Conservation (phyloP, 495 filamentous ascomycete genomes). For the Trichoderma asperelloides region DNA sequence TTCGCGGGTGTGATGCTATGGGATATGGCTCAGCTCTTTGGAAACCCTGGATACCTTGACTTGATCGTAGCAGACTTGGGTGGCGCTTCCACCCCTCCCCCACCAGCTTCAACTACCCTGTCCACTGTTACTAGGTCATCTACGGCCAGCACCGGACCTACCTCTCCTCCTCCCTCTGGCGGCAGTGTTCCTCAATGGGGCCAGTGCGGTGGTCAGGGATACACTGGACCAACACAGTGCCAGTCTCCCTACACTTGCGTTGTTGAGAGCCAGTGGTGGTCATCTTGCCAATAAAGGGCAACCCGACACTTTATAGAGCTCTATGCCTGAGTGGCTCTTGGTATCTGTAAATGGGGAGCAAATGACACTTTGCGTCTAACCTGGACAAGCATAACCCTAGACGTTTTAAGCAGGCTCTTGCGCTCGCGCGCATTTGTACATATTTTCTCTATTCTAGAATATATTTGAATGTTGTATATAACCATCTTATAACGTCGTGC, state of each 20-base stretch:
- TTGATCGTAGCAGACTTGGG: slow-evolving; percentile 25
- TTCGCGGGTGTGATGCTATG: slow-evolving; percentile 68
- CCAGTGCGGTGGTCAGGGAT: slow-evolving; percentile 33
- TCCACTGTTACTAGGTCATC: slow-evolving; percentile 8
- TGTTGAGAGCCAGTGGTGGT: slow-evolving; percentile 21
- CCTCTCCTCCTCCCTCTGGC: slow-evolving; percentile 11
- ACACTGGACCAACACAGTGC: slow-evolving; percentile 29
- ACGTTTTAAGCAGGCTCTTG: neutral
- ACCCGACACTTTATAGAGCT: neutral
- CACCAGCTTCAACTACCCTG: slow-evolving; percentile 2
- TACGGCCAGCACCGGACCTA: slow-evolving; percentile 14
- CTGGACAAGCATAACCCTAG: neutral
- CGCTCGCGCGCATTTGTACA: neutral
- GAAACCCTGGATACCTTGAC: slow-evolving; percentile 49
- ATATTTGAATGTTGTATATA: neutral
- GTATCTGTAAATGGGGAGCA: neutral
- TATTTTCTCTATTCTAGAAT: neutral
- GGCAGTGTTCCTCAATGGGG: slow-evolving; percentile 28
- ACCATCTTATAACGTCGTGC: neutral
- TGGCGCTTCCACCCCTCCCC: slow-evolving; percentile 2
- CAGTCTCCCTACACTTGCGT: slow-evolving; percentile 27
- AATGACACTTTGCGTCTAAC: too few relatives aligned
- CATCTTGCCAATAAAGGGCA: slow-evolving; percentile 22
- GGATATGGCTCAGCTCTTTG: slow-evolving; percentile 56
- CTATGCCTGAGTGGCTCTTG: neutral